Evolutionary conservation across 805 yeast genomes (phyloP).

Genomic region (Komagataella ulmi): DNA sequence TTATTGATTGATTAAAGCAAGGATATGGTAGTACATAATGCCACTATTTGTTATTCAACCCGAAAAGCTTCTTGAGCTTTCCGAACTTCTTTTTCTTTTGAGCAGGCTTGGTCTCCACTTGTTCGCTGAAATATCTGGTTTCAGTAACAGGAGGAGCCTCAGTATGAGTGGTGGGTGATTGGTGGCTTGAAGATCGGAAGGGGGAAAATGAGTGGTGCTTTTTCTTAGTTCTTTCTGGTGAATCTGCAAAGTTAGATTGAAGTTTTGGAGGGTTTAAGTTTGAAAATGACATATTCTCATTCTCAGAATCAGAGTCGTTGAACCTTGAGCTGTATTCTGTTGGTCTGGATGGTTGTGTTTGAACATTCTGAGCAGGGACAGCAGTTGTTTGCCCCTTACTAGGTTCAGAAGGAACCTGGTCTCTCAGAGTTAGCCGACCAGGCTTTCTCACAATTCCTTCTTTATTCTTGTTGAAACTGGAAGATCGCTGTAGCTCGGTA

Average conservation of each 20-base stretch:
- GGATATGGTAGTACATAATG: neutral
- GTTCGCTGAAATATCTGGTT: constrained; percentile 9
- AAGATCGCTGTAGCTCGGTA: constrained; percentile 18
- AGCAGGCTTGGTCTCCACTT: constrained; percentile 5
- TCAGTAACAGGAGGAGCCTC: neutral
- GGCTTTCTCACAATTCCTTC: neutral
- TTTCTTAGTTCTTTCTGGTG: neutral
- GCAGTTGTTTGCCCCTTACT: neutral
- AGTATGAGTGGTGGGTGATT: neutral
- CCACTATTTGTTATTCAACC: constrained; percentile 7
- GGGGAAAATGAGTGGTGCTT: neutral
- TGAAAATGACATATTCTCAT: neutral
- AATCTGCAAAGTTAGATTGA: neutral
- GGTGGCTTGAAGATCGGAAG: neutral
- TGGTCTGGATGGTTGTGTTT: neutral
- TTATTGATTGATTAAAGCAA: neutral
- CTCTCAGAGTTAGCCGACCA: neutral
- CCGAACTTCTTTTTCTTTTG: constrained; percentile 19
- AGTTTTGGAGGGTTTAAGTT: neutral
- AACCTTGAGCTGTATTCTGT: neutral
- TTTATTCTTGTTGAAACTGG: constrained; percentile 44
- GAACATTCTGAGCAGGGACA: neutral
- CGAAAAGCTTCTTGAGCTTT: constrained; percentile 20
- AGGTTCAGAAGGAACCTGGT: neutral
- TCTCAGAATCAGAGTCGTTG: neutral